Evolutionary conservation across 441 rosid genomes (phyloP), one percentile per base, ranked within the genome.

Genomic region (Syzygium malaccense): DNA sequence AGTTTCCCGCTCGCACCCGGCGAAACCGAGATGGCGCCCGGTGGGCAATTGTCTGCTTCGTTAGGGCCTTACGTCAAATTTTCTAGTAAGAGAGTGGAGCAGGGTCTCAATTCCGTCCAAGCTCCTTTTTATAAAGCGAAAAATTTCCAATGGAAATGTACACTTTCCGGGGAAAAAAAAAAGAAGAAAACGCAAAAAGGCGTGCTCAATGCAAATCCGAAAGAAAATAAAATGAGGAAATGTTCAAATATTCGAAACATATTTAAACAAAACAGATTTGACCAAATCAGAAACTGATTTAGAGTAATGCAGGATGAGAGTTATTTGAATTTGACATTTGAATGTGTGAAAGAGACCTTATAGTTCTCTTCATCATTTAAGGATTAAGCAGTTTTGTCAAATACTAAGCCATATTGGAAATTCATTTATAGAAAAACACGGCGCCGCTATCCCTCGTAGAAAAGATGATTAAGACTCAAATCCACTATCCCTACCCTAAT

Each of bases 31-130:
- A 66, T 32, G 1, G 32, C 11, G 7, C 0, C 1, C 6, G 12
- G 7, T 5, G 15, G 4, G 15, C 14, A 20, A 37, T 71, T 10
- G 3, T 37, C 2, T 5, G 0, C 14, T 37, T 71, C 7, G 1
- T 7, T 71, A 12, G 8, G 0, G 1, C 8, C 5, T 71, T 20
- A 1, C 12, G 20, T 71, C 28, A 5, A 37, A 11, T 0, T 10
- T 71, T 71, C 28, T 71, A 12, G 2, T 20, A 20, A 20, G 9
- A 11, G 26, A 10, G 15, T 5, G 49, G 14, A 20, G 80, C 20
- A 71, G 15, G 41, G 26, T 33, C 25, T 68, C 33, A 18, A 32
- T 68, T 18, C 6, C 0, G 1, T 66, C 45, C 13, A 32, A 11
- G 18, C 7, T 2, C 79, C 5, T 19, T 68, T 25, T 68, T 33